Conservation (phyloP, 1,284 basidiomycete species). For the Irpex sp. region DNA sequence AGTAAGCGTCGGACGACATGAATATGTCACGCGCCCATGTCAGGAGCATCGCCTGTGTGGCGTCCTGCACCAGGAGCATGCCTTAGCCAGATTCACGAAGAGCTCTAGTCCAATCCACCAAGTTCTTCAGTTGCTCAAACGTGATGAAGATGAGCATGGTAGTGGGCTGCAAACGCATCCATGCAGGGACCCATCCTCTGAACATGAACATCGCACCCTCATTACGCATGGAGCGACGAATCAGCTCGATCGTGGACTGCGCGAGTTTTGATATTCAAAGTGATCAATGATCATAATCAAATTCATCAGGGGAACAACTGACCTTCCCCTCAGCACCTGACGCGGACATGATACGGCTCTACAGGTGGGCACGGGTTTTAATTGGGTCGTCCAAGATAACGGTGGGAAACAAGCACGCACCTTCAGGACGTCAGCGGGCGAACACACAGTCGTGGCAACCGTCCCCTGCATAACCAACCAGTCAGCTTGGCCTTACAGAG, state of each 20-base stretch:
- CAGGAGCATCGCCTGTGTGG: too few relatives aligned
- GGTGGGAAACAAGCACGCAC: slow-evolving; percentile 28
- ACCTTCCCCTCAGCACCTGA: slow-evolving; percentile 75
- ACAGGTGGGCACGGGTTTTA: slow-evolving; percentile 6
- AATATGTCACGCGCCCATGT: too few relatives aligned
- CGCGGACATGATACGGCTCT: slow-evolving; percentile 88
- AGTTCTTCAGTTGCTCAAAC: slow-evolving; percentile 72
- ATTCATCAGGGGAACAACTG: slow-evolving; percentile 24
- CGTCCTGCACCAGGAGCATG: too few relatives aligned
- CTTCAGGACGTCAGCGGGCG: slow-evolving; percentile 90
- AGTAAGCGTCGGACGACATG: too few relatives aligned
- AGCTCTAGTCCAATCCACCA: slow-evolving; percentile 46
- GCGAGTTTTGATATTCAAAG: slow-evolving; percentile 5
- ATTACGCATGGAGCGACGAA: slow-evolving; percentile 66
- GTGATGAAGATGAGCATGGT: slow-evolving; percentile 84
- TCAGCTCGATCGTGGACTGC: slow-evolving; percentile 70
- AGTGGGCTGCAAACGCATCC: slow-evolving; percentile 82
- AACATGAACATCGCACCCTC: slow-evolving; percentile 93
- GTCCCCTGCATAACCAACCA: slow-evolving; percentile 56
- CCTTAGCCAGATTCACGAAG: neutral
- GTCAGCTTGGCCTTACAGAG: slow-evolving; percentile 2
- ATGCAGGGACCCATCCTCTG: slow-evolving; percentile 86
- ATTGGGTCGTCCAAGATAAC: neutral
- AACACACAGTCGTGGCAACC: slow-evolving; percentile 91
- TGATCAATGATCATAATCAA: neutral